These are phyloP conservation scores for Fusarium lateritium DNA, from an alignment of 2,329 filamentous ascomycete species.

Conservation along the genomic window DNA sequence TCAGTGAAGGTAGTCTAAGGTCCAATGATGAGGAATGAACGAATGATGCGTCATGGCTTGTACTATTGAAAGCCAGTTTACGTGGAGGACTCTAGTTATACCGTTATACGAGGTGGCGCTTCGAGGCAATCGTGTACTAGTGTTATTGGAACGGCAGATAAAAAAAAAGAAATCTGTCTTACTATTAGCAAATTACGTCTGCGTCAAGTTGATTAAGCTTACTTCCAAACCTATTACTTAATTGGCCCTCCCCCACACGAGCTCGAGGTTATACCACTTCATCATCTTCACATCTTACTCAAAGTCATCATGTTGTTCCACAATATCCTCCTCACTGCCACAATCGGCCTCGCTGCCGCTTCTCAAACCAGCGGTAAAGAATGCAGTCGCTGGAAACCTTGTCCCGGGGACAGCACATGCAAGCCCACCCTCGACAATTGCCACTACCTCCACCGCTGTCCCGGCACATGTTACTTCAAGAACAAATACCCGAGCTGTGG, in stretches of 20 bases:
- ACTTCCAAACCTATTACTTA: slow-evolving; percentile 10
- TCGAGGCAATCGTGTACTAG: background rate
- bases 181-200: background rate
- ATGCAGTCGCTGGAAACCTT: slow-evolving; percentile 53
- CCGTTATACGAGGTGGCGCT: slow-evolving; percentile 43
- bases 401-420: slow-evolving; percentile 48
- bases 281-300: background rate
- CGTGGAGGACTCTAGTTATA: slow-evolving; percentile 14
- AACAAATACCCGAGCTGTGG: slow-evolving; percentile 54
- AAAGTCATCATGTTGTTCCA: slow-evolving; percentile 44
- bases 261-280: background rate
- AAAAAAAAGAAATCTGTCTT: slow-evolving; percentile 8
- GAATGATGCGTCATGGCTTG: slow-evolving; percentile 20
- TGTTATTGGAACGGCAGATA: slow-evolving; percentile 4
- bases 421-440: slow-evolving; percentile 43
- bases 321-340: slow-evolving; percentile 36
- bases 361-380: slow-evolving; percentile 20
- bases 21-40: slow-evolving; percentile 4
- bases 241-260: background rate
- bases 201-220: slow-evolving; percentile 17
- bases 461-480: slow-evolving; percentile 50
- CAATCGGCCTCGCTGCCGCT: slow-evolving; percentile 39
- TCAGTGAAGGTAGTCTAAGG: background rate
- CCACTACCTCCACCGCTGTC: slow-evolving; percentile 48
- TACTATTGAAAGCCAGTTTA: background rate